Base-by-base conservation (phyloP, 2,329 filamentous ascomycete genomes). In the Colletotrichum sp. region DNA sequence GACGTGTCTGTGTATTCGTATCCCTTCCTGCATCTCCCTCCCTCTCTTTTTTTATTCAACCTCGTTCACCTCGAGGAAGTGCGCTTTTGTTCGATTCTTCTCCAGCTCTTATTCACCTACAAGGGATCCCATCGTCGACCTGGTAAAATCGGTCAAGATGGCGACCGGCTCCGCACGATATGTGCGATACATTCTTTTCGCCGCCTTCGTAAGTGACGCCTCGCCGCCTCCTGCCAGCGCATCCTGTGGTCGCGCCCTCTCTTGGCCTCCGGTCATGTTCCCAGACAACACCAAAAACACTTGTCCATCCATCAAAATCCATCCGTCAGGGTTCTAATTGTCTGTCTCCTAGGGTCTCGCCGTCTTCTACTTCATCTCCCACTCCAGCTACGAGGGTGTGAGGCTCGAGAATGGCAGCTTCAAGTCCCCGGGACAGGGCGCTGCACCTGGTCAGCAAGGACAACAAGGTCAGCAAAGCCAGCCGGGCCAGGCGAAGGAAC, bases 281-380 rank as follows among this genome's bases (percentile, higher is more conserved):
- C 24, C 15, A 30, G 8, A 24, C 24, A 24, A 26, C 18, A 39
- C 9, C n/a, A 6, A 13, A 26, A 18, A 9, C 24, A 12, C 30
- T 6, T 2, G 4, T 39, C 1, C 16, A 26, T 8, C 8, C 16
- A 66, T 28, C 15, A 28, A n/a, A 5, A 21, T 9, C 52, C 8
- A 28, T 34, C 21, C 8, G 6, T 64, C 39, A 49, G 62, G 21
- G 24, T 32, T 66, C 80, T 81, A 67, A 81, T 78, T 49, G 3
- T 21, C 49, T 34, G 8, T 44, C 18, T 10, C 18, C 18, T 77
- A 93, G 91, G 87, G 92, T 73, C 85, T 98, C 78, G 89, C 92
- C 78, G 88, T 98, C 78, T 90, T 98, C 84, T 97, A 96, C 87
- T 95, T 96, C 86, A 92, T 98, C 82, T 94, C 95, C 72, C 87